These are phyloP conservation scores for Glaciozyma antarctica DNA, from an alignment of 768 basidiomycete genomes.

Conservation along the genomic window DNA sequence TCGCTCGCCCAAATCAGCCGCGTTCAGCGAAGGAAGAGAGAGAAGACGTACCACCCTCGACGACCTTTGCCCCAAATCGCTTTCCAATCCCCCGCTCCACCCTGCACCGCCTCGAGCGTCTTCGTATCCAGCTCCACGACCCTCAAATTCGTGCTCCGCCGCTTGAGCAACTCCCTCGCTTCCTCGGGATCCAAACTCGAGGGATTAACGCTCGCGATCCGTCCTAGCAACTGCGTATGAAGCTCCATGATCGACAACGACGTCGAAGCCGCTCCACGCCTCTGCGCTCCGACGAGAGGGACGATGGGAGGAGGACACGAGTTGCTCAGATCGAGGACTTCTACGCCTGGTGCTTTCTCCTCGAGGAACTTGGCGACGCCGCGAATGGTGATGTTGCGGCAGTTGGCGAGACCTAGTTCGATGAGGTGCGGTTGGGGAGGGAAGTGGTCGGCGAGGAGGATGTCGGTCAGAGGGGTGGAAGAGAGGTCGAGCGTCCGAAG, in stretches of 20 bases:
- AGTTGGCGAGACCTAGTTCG: slow-evolving; percentile 81
- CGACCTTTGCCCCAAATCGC: slow-evolving; percentile 86
- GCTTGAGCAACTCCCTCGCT: slow-evolving; percentile 44
- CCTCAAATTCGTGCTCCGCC: slow-evolving; percentile 54
- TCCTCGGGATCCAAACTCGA: slow-evolving; percentile 28
- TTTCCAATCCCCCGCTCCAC: slow-evolving; percentile 75
- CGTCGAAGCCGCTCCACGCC: slow-evolving; percentile 52
- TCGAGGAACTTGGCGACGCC: slow-evolving; percentile 60
- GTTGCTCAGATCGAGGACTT: slow-evolving; percentile 70
- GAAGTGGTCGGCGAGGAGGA: slow-evolving; percentile 48
- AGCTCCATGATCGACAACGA: slow-evolving; percentile 43
- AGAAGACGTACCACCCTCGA: slow-evolving; percentile 75
- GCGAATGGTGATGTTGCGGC: slow-evolving; percentile 58
- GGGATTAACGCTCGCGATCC: slow-evolving; percentile 35
- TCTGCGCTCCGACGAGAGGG: slow-evolving; percentile 43
- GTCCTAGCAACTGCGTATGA: slow-evolving; percentile 53
- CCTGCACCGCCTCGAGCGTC: slow-evolving; percentile 61
- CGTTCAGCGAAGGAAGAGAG: neutral
- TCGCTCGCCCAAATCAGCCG: slow-evolving; percentile 25
- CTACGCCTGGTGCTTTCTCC: slow-evolving; percentile 61
- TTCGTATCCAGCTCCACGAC: slow-evolving; percentile 74
- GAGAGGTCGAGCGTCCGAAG: slow-evolving; percentile 86
- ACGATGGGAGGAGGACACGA: slow-evolving; percentile 57
- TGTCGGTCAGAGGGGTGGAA: slow-evolving; percentile 59
- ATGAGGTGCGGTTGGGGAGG: slow-evolving; percentile 62